Base-by-base conservation (phyloP, 768 basidiomycete genomes). In the Amanita rubescens region DNA sequence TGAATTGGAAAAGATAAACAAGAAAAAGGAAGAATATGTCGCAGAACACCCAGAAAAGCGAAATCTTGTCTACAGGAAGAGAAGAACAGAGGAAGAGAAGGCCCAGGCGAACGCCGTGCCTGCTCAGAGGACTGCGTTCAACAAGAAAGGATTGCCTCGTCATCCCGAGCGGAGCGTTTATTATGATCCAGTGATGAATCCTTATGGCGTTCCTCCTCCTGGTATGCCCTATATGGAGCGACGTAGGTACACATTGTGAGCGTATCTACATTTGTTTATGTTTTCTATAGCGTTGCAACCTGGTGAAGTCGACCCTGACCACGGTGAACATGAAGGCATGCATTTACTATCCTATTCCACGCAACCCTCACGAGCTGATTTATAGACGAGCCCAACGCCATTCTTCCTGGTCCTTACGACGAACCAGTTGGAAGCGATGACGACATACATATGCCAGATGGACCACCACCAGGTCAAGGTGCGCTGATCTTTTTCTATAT, bases 151-250 rank as follows among this genome's bases (percentile, higher is more conserved):
- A 10, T 77, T 91, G 37, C 87, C 92, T 57, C 76, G 86, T 51
- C 90, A 93, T 70, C 94, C 94, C n/a, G 91, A 90, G 63, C 77
- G 90, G 59, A 92, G 89, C 68, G 74, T 94, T 33, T 97, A 95
- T 67, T 97, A 93, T 70, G 89, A 98, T 61, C 80, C 89, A 25
- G 79, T 93, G 38, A 85, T 94, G 81, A 98, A 98, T 65, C 92
- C 93, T 20, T 94, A 76, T 63, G 94, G 94, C 25, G 89, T 93
- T 15, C 84, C 94, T 17, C 94, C 94, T 38, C 95, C 94, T 11
- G 95, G 95, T 6, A 91, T 96, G 93, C 92, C 90, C n/a, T 97
- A 96, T 67, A 71, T 80, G 54, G 91, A 97, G 65, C 70, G 86
- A 71, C 79, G 94, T 94, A 60, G 69, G 87, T 74, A 11, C n/a